Base-by-base conservation (phyloP, 345 rosid species). In the Moricandia moricandioides region DNA sequence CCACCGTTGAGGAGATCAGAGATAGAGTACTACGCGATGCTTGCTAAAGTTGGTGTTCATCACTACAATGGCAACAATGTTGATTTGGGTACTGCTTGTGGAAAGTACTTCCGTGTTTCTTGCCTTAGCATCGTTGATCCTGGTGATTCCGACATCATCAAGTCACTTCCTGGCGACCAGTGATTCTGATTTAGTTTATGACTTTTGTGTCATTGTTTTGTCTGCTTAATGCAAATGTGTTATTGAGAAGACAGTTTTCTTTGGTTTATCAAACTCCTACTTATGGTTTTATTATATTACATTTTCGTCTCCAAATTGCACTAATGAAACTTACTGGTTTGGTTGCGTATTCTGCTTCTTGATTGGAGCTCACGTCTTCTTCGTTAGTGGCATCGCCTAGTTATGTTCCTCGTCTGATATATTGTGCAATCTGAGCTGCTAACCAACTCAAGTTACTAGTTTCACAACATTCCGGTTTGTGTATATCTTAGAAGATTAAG, bases 71-170 rank as follows among this genome's bases (percentile, higher is more conserved):
- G 84, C 79, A 88, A 85, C 85, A 90, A 88, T 26, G 91, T 86
- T 3, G 96, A 88, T 74, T 69, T 90, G 65, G 96, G 96, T 7
- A 90, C 96, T 51, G 88, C 96, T 24, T 90, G 93, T 1, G 96
- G 96, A 51, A 88, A 90, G 82, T 86, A 86, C 78, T 90, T 80
- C 83, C 85, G 93, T 6, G 96, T 88, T 2, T 88, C 90, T 11
- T 90, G 96, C 84, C 84, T 90, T 72, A 87, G 96, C 82, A 80
- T 88, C 35, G 72, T 88, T 0, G 91, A 88, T 70, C 79, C 79
- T 78, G 96, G 96, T 77, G 96, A 90, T 83, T 90, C 96, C 7
- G 93, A 88, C 62, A 88, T 90, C 80, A 90, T 88, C 84, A 90
- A 90, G 85, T 51, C 86, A 5, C 76, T 90, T 29, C 88, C 96